Base-by-base conservation (phyloP, 495 filamentous ascomycete genomes). In the Xylaria intraflava region DNA sequence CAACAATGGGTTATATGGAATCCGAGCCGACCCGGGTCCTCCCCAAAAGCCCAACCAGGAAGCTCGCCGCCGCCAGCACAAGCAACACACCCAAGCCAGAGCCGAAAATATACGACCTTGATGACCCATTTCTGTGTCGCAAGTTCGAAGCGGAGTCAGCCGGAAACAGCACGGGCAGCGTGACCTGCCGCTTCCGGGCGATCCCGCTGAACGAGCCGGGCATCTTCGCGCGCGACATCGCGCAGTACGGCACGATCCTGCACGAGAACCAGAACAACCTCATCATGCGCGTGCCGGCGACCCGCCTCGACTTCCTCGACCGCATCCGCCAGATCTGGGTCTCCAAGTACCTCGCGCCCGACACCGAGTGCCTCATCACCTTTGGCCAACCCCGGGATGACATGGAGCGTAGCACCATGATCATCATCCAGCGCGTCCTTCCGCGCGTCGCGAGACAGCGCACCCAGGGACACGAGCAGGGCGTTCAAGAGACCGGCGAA, bases 281-380 rank as follows among this genome's bases (percentile, higher is more conserved):
- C 2, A 46, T 54, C 19, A 52, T 59, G 31, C 22, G 14, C 3
- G 12, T 59, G n/a, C 33, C n/a, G 1, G 16, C 27, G 39, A 0
- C 14, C 9, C 10, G 24, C 6, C 12, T 10, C 27, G 6, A 39
- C 12, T 20, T 56, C 20, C n/a, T 58, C 2, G 0, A 11, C 2
- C 33, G 35, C 2, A 12, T 62, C 12, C 48, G 27, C n/a, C 46
- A 54, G 6, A 51, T 44, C 26, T 65, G 62, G 62, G 54, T 62
- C n/a, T 41, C n/a, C 22, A 57, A 59, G 30, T 62, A 59, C 50
- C 20, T 31, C 10, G 23, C 41, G 14, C 36, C 35, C 5, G 42
- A 47, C 14, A 36, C 19, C 1, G 29, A 19, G 26, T 62, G 62
- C 19, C 10, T 6, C 0, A 42, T 64, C 53, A 38, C 24, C 12